Conservation (phyloP, 768 basidiomycete species). For the Hericium erinaceus region DNA sequence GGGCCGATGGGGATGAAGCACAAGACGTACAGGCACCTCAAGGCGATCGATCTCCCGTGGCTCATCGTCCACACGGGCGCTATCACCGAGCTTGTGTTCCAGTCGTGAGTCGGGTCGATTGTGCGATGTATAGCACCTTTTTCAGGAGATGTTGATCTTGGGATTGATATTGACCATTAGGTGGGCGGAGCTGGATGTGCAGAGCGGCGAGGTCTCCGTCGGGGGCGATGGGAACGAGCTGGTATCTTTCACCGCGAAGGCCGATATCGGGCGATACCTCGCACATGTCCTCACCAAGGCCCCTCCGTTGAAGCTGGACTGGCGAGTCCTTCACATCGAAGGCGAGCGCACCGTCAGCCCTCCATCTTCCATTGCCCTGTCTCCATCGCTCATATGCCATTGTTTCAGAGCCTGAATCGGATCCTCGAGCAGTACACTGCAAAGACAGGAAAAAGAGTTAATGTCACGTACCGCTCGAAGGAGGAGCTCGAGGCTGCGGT, state of each 20-base stretch:
- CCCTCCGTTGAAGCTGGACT: background rate
- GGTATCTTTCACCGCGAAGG: background rate
- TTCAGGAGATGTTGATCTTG: background rate
- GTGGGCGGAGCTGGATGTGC: background rate
- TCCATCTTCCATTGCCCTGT: background rate
- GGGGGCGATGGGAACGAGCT: background rate
- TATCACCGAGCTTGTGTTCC: background rate
- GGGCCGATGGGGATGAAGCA: background rate
- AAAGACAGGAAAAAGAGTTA: background rate
- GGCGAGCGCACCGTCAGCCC: background rate
- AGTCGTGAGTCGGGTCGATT: background rate
- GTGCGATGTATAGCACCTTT: background rate
- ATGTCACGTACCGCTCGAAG: background rate
- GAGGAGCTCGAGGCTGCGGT: background rate
- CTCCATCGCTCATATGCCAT: background rate
- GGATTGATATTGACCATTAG: background rate
- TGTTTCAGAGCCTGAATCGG: background rate
- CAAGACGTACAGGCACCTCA: background rate
- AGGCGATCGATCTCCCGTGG: background rate
- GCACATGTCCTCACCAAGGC: background rate
- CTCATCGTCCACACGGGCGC: background rate
- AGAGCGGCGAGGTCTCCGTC: background rate
- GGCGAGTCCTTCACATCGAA: background rate
- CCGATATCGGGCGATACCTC: conserved; percentile 1
- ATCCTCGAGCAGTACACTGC: background rate